Conservation (phyloP, 192 early-diverging fungal species). For the Backusella parvicylindrica region DNA sequence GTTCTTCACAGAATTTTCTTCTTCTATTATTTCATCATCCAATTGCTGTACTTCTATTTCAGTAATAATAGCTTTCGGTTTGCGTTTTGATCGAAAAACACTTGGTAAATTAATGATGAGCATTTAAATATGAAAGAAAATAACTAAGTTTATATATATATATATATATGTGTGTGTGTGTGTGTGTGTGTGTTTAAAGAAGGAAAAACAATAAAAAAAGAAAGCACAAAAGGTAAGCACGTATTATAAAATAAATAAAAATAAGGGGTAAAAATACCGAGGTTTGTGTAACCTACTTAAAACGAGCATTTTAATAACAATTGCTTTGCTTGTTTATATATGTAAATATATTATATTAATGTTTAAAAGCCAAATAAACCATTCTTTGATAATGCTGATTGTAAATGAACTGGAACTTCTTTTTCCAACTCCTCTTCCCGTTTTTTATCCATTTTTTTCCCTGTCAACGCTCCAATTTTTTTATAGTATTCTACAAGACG, state of each 20-base stretch:
- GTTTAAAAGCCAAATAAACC: slow-evolving; percentile 24
- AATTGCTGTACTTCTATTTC: neutral
- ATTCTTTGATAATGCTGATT: slow-evolving; percentile 19
- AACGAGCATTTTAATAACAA: neutral
- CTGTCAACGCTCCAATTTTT: slow-evolving; percentile 18
- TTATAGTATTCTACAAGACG: slow-evolving; percentile 28
- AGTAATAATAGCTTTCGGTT: neutral
- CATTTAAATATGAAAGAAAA: neutral
- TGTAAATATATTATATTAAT: neutral
- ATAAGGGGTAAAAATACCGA: neutral
- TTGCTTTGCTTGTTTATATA: neutral
- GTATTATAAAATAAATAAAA: neutral
- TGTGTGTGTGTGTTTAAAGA: neutral
- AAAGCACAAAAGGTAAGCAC: neutral
- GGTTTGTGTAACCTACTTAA: slow-evolving; percentile 1
- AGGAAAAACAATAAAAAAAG: neutral
- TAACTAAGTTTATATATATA: neutral
- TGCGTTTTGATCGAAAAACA: neutral
- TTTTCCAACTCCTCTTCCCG: slow-evolving; percentile 29
- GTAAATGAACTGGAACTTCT: slow-evolving; percentile 24
- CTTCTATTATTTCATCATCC: neutral
- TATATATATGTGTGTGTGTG: neutral
- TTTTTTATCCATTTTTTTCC: slow-evolving; percentile 31
- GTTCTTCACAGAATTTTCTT: neutral
- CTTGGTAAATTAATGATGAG: neutral